Evolutionary conservation across 2,329 filamentous ascomycete species (phyloP).

Genomic region (Sporothrix schenckii): DNA sequence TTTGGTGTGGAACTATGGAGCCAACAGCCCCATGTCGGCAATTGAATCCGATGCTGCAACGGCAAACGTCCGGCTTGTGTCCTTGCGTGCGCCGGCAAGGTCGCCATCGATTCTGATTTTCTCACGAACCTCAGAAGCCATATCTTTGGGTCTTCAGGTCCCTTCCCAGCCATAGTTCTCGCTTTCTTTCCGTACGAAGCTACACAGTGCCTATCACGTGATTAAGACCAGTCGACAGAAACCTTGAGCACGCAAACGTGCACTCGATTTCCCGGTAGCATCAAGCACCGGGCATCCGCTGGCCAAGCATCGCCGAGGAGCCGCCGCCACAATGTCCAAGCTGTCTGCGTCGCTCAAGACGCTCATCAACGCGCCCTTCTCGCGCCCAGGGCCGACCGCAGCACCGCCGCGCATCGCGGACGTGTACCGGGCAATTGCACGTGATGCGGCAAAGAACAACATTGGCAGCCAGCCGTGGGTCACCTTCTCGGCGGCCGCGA

Average conservation of each 20-base stretch:
- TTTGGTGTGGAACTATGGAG: background rate
- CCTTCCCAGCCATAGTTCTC: background rate
- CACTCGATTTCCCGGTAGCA: background rate
- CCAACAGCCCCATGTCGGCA: background rate
- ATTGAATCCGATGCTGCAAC: conserved; percentile 22
- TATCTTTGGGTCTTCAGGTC: background rate
- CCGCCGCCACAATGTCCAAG: conserved; percentile 64
- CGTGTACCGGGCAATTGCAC: conserved; percentile 66
- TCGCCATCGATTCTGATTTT: background rate
- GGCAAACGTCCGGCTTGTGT: conserved; percentile 17
- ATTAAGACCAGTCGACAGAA: background rate
- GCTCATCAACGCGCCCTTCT: conserved; percentile 71
- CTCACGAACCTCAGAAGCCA: background rate
- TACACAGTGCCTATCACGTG: background rate
- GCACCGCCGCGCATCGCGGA: conserved; percentile 65
- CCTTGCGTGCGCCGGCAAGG: conserved; percentile 6
- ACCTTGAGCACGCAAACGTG: background rate
- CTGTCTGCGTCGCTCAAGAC: conserved; percentile 71
- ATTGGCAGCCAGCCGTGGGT: conserved; percentile 69
- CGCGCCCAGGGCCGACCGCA: conserved; percentile 65
- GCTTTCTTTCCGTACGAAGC: background rate
- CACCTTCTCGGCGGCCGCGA: conserved; percentile 71
- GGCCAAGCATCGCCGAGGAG: background rate
- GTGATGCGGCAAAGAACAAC: conserved; percentile 63
- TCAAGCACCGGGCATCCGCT: background rate